Evolutionary conservation across 257 asterid species (phyloP).

Genomic region (Nicotiana tabacum): DNA sequence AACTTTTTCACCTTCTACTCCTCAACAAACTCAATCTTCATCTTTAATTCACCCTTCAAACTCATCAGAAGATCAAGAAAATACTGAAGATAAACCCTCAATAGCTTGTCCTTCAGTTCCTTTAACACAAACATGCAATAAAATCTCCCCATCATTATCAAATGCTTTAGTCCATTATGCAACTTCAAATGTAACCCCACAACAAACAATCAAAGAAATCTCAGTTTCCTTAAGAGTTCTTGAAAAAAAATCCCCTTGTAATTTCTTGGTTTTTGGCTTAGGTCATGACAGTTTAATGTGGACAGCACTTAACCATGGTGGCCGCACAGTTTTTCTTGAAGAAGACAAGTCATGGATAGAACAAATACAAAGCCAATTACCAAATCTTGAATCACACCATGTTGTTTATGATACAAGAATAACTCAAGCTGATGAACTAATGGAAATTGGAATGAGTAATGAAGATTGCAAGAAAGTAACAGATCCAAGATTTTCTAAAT

Average conservation of each 20-base stretch:
- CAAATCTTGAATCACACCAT: slow-evolving; percentile 62
- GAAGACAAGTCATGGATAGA: slow-evolving; percentile 77
- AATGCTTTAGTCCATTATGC: slow-evolving; percentile 71
- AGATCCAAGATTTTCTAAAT: slow-evolving; percentile 75
- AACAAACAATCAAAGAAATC: slow-evolving; percentile 71
- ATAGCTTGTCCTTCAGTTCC: not conserved
- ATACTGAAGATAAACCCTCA: not conserved
- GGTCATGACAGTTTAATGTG: slow-evolving; percentile 94
- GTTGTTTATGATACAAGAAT: slow-evolving; percentile 59
- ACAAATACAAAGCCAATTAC: slow-evolving; percentile 41
- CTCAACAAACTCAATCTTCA: not conserved
- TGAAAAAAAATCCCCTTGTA: slow-evolving; percentile 64
- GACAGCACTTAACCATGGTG: slow-evolving; percentile 79
- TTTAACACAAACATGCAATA: slow-evolving; percentile 43
- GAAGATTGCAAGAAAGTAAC: slow-evolving; percentile 53
- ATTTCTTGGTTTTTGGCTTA: slow-evolving; percentile 74
- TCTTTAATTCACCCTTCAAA: slow-evolving; percentile 12
- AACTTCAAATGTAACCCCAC: slow-evolving; percentile 81
- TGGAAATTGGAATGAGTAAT: slow-evolving; percentile 31
- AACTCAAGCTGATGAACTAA: slow-evolving; percentile 65
- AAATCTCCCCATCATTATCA: slow-evolving; percentile 63
- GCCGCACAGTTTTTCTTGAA: slow-evolving; percentile 76
- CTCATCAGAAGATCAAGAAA: slow-evolving; percentile 2
- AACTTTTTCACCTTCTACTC: slow-evolving; percentile 24
- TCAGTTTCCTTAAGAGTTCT: slow-evolving; percentile 62